These are phyloP conservation scores for Talaromyces proteolyticus DNA, from an alignment of 495 filamentous ascomycete species.

Conservation along the genomic window DNA sequence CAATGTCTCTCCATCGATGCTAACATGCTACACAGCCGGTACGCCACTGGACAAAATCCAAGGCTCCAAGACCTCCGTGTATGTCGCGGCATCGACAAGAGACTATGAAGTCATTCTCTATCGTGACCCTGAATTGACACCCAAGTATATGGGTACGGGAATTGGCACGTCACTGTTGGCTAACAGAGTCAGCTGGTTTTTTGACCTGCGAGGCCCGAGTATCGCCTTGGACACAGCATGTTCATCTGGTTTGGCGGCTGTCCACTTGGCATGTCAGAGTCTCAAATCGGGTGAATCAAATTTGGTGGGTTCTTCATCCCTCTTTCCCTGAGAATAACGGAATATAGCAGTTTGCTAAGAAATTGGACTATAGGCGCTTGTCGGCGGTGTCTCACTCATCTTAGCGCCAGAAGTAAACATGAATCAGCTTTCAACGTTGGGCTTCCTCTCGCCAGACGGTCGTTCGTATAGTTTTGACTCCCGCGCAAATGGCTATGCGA, in stretches of 20 bases:
- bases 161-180: conserved; percentile 26
- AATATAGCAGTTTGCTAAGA: no score
- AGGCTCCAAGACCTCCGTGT: conserved; percentile 36
- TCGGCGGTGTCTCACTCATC: no score
- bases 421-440: background rate
- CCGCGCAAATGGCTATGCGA: conserved; percentile 32
- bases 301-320: conserved; percentile 21
- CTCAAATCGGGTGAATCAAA: conserved; percentile 29
- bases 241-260: conserved; percentile 23
- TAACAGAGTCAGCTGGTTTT: conserved; percentile 27
- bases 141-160: conserved; percentile 35
- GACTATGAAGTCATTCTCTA: conserved; percentile 31
- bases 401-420: no score
- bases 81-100: conserved; percentile 24
- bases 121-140: conserved; percentile 27
- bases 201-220: conserved; percentile 30
- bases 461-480: conserved; percentile 21
- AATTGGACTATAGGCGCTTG: no score
- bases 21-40: no score
- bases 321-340: conserved; percentile 13
- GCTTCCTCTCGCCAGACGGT: conserved; percentile 22
- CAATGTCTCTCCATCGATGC: no score
- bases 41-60: conserved; percentile 30
- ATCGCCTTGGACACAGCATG: conserved; percentile 38
- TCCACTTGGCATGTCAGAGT: conserved; percentile 30